Conservation (phyloP, 768 basidiomycete species). For the Udeniomyces megalosporus region DNA sequence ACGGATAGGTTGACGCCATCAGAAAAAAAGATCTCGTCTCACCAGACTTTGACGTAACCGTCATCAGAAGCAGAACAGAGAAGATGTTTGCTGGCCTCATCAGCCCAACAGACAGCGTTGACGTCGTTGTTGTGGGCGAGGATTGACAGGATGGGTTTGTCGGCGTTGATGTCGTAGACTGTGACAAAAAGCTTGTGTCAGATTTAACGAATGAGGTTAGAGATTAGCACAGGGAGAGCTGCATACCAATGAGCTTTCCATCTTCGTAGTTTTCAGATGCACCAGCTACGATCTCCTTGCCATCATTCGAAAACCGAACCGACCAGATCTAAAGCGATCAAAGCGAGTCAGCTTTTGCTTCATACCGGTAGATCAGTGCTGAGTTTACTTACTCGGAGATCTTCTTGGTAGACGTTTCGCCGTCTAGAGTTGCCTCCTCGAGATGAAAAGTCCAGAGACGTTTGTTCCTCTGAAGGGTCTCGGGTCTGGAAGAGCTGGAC, state of each 20-base stretch:
- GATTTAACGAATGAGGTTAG: neutral
- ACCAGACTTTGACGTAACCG: conserved; percentile 88
- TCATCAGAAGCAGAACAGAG: conserved; percentile 93
- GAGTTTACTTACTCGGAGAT: conserved; percentile 6
- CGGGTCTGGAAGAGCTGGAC: conserved; percentile 25
- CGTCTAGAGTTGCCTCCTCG: neutral
- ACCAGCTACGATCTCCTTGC: conserved; percentile 86
- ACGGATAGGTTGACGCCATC: neutral
- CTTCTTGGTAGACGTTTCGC: neutral
- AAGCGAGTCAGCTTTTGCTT: too few relatives aligned
- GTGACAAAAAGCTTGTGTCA: conserved; percentile 12
- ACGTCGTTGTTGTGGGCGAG: conserved; percentile 78
- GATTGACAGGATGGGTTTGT: conserved; percentile 66
- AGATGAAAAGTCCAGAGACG: conserved; percentile 18
- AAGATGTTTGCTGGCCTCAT: conserved; percentile 78
- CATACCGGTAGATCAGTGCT: conserved; percentile 35
- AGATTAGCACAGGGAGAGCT: neutral
- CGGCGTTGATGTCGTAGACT: conserved; percentile 83
- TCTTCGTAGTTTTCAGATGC: conserved; percentile 34
- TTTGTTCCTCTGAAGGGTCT: conserved; percentile 15
- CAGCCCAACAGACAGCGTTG: conserved; percentile 88
- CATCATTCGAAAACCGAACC: conserved; percentile 90
- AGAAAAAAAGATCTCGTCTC: conserved; percentile 33
- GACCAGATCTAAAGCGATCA: conserved; percentile 93
- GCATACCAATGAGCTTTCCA: conserved; percentile 18